Percentiles rank a stretch among this genome's conserved stretches.
phyloP scores from a whole-genome alignment of 2,329 filamentous ascomycete species.

The Esteya vermicola region DNA sequence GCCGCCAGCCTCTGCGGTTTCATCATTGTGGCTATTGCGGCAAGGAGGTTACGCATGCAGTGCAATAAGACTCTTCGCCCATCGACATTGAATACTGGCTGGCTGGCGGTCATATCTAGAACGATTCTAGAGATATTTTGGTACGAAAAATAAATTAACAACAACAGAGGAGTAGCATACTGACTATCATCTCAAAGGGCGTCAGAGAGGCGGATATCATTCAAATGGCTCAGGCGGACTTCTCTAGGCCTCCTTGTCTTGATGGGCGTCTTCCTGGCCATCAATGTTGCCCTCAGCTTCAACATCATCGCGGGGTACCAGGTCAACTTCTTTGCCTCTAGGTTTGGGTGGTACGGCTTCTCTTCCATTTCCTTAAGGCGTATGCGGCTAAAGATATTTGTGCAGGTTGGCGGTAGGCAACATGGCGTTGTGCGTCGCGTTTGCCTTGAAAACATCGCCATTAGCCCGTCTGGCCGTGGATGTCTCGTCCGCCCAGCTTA shows the following conservation, averaged over 20 bases:
- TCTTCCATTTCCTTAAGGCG: neutral
- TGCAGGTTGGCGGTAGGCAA: constrained; percentile 20
- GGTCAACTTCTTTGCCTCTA: constrained; percentile 4
- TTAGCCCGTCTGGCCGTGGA: constrained; percentile 33
- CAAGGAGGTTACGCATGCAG: neutral
- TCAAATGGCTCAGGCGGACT: neutral
- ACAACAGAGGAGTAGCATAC: no score
- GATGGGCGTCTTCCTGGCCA: neutral
- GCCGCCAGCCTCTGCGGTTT: neutral
- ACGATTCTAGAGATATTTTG: neutral
- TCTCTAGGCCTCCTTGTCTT: neutral
- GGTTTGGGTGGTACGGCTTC: constrained; percentile 8
- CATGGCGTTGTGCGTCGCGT: constrained; percentile 33
- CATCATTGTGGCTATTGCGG: neutral
- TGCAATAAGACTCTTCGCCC: neutral
- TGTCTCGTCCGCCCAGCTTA: constrained; percentile 28
- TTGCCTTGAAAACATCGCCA: constrained; percentile 43
- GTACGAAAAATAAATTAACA: neutral
- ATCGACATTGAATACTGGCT: neutral
- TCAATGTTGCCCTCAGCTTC: constrained; percentile 2
- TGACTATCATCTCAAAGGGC: neutral
- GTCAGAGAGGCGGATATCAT: neutral
- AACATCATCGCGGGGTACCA: constrained; percentile 1
- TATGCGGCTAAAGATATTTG: neutral
- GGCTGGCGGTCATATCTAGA: neutral